These are phyloP conservation scores for Tolypocladium ovalisporum DNA, from an alignment of 2,329 filamentous ascomycete species.

Conservation along the genomic window DNA sequence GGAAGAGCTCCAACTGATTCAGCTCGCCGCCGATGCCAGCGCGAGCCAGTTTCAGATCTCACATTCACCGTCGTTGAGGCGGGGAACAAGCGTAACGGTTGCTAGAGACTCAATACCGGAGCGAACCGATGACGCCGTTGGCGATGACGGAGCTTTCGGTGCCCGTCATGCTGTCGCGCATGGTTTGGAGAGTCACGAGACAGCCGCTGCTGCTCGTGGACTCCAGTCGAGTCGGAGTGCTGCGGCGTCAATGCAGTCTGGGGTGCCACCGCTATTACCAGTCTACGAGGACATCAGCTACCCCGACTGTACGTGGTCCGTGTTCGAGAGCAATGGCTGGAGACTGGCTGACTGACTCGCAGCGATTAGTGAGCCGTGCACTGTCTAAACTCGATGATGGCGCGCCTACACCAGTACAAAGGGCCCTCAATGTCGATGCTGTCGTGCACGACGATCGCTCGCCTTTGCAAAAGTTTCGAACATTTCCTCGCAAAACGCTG, in stretches of 20 bases:
- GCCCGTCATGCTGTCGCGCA: neutral
- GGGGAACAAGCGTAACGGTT: neutral
- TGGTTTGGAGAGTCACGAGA: neutral
- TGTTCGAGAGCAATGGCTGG: neutral
- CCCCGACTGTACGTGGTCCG: conserved; percentile 40
- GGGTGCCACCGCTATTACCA: conserved; percentile 1
- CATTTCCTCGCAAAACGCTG: conserved; percentile 64
- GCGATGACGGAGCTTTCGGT: neutral
- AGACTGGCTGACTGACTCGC: conserved; percentile 48
- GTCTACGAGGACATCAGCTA: conserved; percentile 25
- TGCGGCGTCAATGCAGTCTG: neutral
- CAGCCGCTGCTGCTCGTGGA: neutral
- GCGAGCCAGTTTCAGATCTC: neutral
- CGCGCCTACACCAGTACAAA: conserved; percentile 4
- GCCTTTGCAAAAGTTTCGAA: conserved; percentile 70
- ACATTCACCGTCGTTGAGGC: neutral
- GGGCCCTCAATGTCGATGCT: neutral
- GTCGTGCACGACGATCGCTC: conserved; percentile 24
- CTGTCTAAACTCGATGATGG: conserved; percentile 15
- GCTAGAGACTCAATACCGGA: conserved; percentile 13
- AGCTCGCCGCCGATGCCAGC: conserved; percentile 16
- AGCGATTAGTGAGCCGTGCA: conserved; percentile 51
- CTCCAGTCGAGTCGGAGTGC: neutral
- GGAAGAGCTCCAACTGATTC: conserved; percentile 30
- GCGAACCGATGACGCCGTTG: conserved; percentile 4